phyloP scores from a whole-genome alignment of 164 flowering plant species.

The Tetracentron sinense region DNA sequence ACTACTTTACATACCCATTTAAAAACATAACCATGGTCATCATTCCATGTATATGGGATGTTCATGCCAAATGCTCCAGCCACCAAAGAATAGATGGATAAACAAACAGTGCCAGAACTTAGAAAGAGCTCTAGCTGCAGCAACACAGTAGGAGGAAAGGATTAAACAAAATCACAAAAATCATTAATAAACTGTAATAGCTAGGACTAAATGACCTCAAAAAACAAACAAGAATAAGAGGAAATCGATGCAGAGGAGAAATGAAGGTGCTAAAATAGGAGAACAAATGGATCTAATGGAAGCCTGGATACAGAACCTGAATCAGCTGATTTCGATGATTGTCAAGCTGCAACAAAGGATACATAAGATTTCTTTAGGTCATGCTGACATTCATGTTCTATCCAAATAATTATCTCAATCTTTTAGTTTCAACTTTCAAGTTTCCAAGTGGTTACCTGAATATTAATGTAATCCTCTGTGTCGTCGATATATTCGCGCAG shows the following conservation, averaged over 20 bases:
- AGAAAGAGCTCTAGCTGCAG: slow-evolving; percentile 88
- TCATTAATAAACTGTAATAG: neutral
- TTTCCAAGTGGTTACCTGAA: slow-evolving; percentile 55
- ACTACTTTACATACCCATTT: slow-evolving; percentile 65
- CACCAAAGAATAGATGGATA: slow-evolving; percentile 77
- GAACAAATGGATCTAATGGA: neutral
- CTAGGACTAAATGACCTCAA: slow-evolving; percentile 1
- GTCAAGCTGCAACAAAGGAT: slow-evolving; percentile 67
- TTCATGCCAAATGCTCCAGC: slow-evolving; percentile 93
- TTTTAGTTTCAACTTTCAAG: slow-evolving; percentile 1
- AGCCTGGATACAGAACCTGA: slow-evolving; percentile 50
- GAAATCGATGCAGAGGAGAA: too few species aligned
- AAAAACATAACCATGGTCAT: slow-evolving; percentile 60
- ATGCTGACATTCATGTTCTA: neutral
- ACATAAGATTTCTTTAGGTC: neutral
- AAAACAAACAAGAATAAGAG: neutral
- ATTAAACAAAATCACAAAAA: neutral
- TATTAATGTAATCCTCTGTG: slow-evolving; percentile 96
- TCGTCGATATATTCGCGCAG: slow-evolving; percentile 94
- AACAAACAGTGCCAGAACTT: slow-evolving; percentile 78
- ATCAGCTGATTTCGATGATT: slow-evolving; percentile 94
- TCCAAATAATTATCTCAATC: neutral
- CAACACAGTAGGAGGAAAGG: neutral
- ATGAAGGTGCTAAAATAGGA: too few species aligned
- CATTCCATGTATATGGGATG: slow-evolving; percentile 84